These are phyloP conservation scores for Diplodia seriata DNA, from an alignment of 2,329 filamentous ascomycete species.

Conservation along the genomic window DNA sequence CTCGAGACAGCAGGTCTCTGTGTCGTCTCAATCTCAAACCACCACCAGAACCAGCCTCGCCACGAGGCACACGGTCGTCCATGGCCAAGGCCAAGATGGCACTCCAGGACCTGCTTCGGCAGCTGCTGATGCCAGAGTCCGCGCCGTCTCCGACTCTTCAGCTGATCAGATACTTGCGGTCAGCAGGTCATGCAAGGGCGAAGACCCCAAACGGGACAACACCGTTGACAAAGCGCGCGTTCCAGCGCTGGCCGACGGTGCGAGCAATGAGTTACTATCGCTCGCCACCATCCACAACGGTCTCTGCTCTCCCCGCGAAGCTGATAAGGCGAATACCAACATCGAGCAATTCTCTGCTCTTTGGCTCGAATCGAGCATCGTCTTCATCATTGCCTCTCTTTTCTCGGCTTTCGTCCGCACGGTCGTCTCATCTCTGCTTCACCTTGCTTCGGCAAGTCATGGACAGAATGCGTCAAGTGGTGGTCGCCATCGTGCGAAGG, in stretches of 20 bases:
- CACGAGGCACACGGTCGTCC: not conserved
- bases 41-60: no score
- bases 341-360: not conserved
- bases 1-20: not conserved
- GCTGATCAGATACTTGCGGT: not conserved
- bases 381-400: slow-evolving; percentile 2
- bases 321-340: not conserved
- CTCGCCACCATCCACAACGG: not conserved
- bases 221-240: no score
- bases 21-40: not conserved
- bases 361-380: not conserved
- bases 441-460: not conserved
- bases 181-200: slow-evolving; percentile 7
- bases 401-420: not conserved
- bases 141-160: not conserved
- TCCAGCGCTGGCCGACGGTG: not conserved
- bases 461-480: not conserved
- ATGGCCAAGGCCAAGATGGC: no score
- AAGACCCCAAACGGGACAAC: not conserved
- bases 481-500: not conserved
- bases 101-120: not conserved
- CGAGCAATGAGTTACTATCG: not conserved
- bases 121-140: not conserved
- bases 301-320: not conserved
- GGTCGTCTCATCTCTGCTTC: not conserved